These are phyloP conservation scores for Lactifluus subvellereus DNA, from an alignment of 768 basidiomycete genomes.

Conservation along the genomic window DNA sequence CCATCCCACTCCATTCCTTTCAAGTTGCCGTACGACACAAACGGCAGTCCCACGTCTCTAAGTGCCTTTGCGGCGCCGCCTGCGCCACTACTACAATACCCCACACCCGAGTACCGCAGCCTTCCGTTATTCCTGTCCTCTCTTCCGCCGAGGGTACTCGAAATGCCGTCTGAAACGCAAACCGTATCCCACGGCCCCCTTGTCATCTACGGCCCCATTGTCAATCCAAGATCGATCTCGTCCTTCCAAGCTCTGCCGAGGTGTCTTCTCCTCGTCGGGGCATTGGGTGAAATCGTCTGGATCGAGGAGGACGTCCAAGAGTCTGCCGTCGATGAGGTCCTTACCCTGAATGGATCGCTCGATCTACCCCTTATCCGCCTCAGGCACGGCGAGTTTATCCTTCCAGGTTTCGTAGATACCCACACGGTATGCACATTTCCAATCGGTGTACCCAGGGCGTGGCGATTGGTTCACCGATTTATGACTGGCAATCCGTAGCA, in stretches of 20 bases:
- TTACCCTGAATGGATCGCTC: slow-evolving; percentile 46
- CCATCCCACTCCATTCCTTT: background rate
- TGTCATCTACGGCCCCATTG: slow-evolving; percentile 54
- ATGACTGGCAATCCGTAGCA: slow-evolving; percentile 41
- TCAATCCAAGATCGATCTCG: slow-evolving; percentile 46
- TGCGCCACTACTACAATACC: background rate
- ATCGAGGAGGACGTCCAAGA: slow-evolving; percentile 52
- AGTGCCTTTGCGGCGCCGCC: background rate
- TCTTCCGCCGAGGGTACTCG: background rate
- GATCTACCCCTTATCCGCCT: slow-evolving; percentile 36
- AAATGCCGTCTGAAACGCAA: background rate
- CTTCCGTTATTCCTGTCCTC: background rate
- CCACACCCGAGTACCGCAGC: background rate
- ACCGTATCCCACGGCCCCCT: slow-evolving; percentile 50
- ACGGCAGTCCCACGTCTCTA: background rate
- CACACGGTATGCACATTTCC: slow-evolving; percentile 59
- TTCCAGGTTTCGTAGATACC: slow-evolving; percentile 89
- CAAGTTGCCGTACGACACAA: background rate
- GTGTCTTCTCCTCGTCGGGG: slow-evolving; percentile 49
- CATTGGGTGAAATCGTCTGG: slow-evolving; percentile 62
- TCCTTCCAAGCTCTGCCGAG: slow-evolving; percentile 43
- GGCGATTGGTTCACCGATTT: background rate
- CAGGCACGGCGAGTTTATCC: slow-evolving; percentile 52
- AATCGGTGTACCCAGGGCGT: background rate
- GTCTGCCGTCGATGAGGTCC: slow-evolving; percentile 42